Evolutionary conservation across 2,329 filamentous ascomycete species (phyloP).

Genomic region (Fusarium buxicola): DNA sequence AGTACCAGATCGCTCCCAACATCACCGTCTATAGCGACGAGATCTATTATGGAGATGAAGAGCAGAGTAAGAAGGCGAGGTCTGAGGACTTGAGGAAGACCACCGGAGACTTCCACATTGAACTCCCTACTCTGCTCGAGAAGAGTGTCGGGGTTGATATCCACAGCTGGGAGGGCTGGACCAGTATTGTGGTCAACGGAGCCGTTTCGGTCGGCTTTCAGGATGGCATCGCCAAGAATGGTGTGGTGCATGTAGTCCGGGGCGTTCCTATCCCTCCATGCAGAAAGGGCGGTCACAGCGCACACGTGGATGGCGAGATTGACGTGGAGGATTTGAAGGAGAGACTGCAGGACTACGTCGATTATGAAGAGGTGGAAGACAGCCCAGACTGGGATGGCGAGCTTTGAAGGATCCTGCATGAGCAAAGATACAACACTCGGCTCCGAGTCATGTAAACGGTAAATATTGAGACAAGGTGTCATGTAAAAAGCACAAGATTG

Average conservation of each 20-base stretch:
- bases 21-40: conserved; percentile 86
- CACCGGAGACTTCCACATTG: conserved; percentile 64
- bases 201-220: conserved; percentile 72
- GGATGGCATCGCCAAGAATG: conserved; percentile 80
- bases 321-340: conserved; percentile 47
- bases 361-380: conserved; percentile 10
- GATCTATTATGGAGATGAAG: conserved; percentile 67
- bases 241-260: conserved; percentile 82
- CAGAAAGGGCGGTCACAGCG: conserved; percentile 43
- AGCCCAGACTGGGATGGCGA: conserved; percentile 23
- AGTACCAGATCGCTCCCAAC: conserved; percentile 82
- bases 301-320: conserved; percentile 35
- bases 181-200: conserved; percentile 80
- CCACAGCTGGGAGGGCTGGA: conserved; percentile 72
- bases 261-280: conserved; percentile 82
- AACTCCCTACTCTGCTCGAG: conserved; percentile 78
- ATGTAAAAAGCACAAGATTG: background rate
- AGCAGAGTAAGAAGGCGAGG: conserved; percentile 45
- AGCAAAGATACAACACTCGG: background rate
- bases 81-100: conserved; percentile 17
- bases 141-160: conserved; percentile 79
- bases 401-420: conserved; percentile 18
- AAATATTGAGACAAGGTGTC: background rate
- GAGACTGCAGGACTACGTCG: conserved; percentile 46
- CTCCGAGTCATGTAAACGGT: conserved; percentile 2